A percentile compares a stretch with the other conserved stretches of the same genome.
Conservation (phyloP, 768 basidiomycete species). For the Rhizopogon sp. region DNA sequence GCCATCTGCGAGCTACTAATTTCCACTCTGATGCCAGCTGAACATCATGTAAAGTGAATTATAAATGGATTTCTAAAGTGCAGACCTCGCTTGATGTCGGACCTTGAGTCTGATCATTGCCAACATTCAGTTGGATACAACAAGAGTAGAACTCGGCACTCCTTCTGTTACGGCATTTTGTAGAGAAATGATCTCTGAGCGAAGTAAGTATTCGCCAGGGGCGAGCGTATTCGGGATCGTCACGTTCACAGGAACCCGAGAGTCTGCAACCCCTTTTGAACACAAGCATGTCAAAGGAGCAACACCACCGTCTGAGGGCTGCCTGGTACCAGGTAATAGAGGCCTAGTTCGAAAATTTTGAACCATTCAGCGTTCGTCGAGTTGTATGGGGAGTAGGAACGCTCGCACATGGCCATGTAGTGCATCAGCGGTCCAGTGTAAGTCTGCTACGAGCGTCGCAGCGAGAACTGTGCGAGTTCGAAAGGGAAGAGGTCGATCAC, state of each 20-base stretch:
- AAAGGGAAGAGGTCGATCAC: no score
- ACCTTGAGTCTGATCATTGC: conserved; percentile 19
- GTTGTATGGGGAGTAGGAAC: no score
- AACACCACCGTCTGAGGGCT: conserved; percentile 38
- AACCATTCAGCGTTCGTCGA: conserved; percentile 61
- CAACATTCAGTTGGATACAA: conserved; percentile 24
- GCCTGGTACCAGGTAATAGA: conserved; percentile 44
- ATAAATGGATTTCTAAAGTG: conserved; percentile 1
- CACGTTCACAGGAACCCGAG: conserved; percentile 33
- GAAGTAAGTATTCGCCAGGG: conserved; percentile 68
- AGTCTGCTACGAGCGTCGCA: no score
- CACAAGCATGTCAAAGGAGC: neutral
- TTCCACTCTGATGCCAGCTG: no score
- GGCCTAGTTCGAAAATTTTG: conserved; percentile 57
- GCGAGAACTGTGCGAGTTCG: no score
- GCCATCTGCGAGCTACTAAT: no score
- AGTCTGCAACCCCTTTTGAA: conserved; percentile 18
- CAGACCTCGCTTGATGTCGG: conserved; percentile 35
- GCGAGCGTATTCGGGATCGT: conserved; percentile 48
- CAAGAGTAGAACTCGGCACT: conserved; percentile 40
- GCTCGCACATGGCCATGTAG: conserved; percentile 32
- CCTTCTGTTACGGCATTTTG: conserved; percentile 51
- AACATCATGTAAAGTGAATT: no score
- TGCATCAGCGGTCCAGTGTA: conserved; percentile 71
- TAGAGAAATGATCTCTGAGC: conserved; percentile 75